A percentile compares a stretch with the other conserved stretches of the same genome.
phyloP scores from a whole-genome alignment of 108 stramenopile genomes.

The Fistulifera pelliculosa region DNA sequence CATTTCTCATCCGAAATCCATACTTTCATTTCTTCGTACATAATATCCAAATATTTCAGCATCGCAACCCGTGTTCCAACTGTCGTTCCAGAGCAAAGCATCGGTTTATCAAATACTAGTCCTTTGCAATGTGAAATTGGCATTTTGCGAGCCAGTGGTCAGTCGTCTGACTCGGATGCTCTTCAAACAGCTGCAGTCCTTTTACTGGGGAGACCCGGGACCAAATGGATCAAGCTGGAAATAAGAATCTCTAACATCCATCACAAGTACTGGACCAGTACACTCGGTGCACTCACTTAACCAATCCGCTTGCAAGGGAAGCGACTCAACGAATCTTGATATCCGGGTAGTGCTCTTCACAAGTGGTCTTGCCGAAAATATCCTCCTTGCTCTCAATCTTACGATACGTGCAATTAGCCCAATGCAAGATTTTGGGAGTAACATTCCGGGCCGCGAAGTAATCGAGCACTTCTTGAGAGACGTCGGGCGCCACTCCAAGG shows the following conservation, averaged over 20 bases:
- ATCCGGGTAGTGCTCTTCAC: slow-evolving; percentile 29
- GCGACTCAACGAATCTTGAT: slow-evolving; percentile 54
- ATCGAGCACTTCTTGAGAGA: slow-evolving; percentile 9
- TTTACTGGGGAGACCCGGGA: slow-evolving; percentile 31
- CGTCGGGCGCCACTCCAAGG: slow-evolving; percentile 34
- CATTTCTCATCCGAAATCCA: slow-evolving; percentile 45
- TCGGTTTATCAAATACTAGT: slow-evolving; percentile 23
- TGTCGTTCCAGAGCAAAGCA: slow-evolving; percentile 64
- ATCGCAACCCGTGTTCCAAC: slow-evolving; percentile 67
- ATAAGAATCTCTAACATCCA: slow-evolving; percentile 54
- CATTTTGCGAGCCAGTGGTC: slow-evolving; percentile 50
- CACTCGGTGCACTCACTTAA: slow-evolving; percentile 49
- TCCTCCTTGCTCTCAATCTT: background rate
- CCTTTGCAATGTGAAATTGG: slow-evolving; percentile 36
- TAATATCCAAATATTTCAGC: slow-evolving; percentile 47
- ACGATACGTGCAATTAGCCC: slow-evolving; percentile 15
- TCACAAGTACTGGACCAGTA: slow-evolving; percentile 63
- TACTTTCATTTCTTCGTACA: slow-evolving; percentile 54
- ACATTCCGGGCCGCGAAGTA: slow-evolving; percentile 50
- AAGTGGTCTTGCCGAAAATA: slow-evolving; percentile 10
- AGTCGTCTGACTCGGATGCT: slow-evolving; percentile 42
- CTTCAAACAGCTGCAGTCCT: slow-evolving; percentile 52
- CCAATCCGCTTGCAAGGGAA: slow-evolving; percentile 55
- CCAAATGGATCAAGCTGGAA: slow-evolving; percentile 76
- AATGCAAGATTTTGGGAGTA: slow-evolving; percentile 18